These are phyloP conservation scores for Pezicula neosporulosa DNA, from an alignment of 2,329 filamentous ascomycete genomes.

Conservation along the genomic window DNA sequence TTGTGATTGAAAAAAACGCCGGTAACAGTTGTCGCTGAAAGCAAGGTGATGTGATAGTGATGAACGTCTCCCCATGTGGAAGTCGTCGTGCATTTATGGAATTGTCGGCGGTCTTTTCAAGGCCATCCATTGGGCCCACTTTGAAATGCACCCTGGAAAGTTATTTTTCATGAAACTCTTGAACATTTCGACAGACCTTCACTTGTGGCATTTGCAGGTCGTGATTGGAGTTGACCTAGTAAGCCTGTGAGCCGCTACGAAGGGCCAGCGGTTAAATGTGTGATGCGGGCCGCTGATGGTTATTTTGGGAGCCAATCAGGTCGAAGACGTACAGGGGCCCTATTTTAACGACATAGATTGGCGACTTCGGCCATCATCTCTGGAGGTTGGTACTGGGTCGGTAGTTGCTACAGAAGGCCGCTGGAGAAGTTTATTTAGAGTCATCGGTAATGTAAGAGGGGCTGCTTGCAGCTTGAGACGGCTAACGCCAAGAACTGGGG, in stretches of 20 bases:
- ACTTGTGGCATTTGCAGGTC: not conserved
- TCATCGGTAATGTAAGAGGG: too few relatives aligned
- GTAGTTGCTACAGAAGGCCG: too few relatives aligned
- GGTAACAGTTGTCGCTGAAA: conserved; percentile 7
- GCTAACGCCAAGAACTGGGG: too few relatives aligned
- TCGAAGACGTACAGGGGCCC: not conserved
- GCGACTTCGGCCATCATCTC: not conserved
- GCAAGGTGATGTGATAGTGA: conserved; percentile 14
- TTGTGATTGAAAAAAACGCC: not conserved
- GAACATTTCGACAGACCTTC: not conserved
- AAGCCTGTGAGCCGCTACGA: too few relatives aligned
- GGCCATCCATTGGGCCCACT: conserved; percentile 24
- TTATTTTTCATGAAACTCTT: too few relatives aligned
- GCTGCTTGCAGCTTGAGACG: too few relatives aligned
- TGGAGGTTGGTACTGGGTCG: too few relatives aligned
- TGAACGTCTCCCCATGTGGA: conserved; percentile 10
- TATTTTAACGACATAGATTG: not conserved
- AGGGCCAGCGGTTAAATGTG: not conserved
- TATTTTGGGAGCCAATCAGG: conserved; percentile 1
- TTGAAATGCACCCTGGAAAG: not conserved
- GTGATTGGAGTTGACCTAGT: not conserved
- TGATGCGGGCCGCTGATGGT: not conserved
- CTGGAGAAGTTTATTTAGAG: too few relatives aligned
- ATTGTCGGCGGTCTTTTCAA: conserved; percentile 16
- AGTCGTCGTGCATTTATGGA: conserved; percentile 14